A percentile compares a stretch with the other conserved stretches of the same genome.
Evolutionary conservation across 345 rosid species (phyloP).

Genomic region (Conringia planisiliqua): DNA sequence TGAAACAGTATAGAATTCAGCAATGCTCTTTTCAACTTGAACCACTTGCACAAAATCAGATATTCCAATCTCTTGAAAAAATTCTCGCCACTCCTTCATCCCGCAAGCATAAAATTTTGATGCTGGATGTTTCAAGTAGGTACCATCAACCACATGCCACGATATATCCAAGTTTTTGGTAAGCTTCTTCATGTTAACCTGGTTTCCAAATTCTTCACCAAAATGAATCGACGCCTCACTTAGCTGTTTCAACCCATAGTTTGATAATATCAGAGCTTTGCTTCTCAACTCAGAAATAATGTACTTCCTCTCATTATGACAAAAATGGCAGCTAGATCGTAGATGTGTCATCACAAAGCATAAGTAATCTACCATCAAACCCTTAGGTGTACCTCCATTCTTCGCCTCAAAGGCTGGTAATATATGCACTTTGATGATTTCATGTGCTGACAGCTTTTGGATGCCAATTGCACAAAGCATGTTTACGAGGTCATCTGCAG

Average conservation of each 20-base stretch:
- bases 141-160: constrained; percentile 76
- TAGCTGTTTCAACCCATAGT: constrained; percentile 58
- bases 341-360: constrained; percentile 87
- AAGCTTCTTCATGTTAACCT: constrained; percentile 47
- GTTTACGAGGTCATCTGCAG: constrained; percentile 43
- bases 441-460: constrained; percentile 84
- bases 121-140: constrained; percentile 72
- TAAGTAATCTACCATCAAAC: constrained; percentile 64
- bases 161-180: constrained; percentile 44
- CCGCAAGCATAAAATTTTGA: constrained; percentile 41
- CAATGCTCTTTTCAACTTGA: constrained; percentile 60
- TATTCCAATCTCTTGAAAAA: constrained; percentile 75
- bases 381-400: constrained; percentile 30
- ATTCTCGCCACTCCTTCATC: constrained; percentile 67
- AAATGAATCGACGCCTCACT: constrained; percentile 66
- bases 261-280: constrained; percentile 68
- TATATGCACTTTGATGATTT: constrained; percentile 69
- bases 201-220: constrained; percentile 62
- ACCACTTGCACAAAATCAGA: constrained; percentile 81
- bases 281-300: constrained; percentile 59
- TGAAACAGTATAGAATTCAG: constrained; percentile 38
- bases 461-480: constrained; percentile 73
- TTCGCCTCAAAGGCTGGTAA: constrained; percentile 60
- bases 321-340: constrained; percentile 61
- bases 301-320: constrained; percentile 59